phyloP scores from a whole-genome alignment of 2,329 filamentous ascomycete species.

The Cytospora piceicola region DNA sequence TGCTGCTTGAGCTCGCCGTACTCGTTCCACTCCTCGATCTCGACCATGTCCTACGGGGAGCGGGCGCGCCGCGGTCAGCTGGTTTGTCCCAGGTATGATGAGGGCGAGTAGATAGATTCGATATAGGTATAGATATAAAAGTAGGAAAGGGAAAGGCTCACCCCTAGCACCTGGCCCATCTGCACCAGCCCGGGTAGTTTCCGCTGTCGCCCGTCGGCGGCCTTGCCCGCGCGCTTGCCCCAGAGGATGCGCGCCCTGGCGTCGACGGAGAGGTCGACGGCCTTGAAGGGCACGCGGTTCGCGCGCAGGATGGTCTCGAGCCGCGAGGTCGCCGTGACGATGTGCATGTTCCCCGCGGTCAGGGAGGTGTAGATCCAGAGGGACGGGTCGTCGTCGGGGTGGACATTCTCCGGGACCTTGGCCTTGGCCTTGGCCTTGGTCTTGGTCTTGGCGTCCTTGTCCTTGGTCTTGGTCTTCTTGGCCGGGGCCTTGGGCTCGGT shows the following conservation, averaged over 20 bases:
- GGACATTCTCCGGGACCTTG: slow-evolving; percentile 31
- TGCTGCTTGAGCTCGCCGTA: slow-evolving; percentile 93
- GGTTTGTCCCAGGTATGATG: not conserved
- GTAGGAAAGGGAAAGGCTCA: slow-evolving; percentile 50
- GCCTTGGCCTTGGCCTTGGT: slow-evolving; percentile 31
- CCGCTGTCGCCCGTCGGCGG: slow-evolving; percentile 61
- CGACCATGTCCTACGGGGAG: slow-evolving; percentile 74
- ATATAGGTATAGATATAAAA: too few relatives aligned
- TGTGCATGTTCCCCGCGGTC: slow-evolving; percentile 92
- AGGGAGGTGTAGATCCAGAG: slow-evolving; percentile 97
- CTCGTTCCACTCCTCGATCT: slow-evolving; percentile 99
- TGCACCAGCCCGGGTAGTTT: slow-evolving; percentile 91
- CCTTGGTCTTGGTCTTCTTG: slow-evolving; percentile 21
- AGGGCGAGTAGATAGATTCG: too few relatives aligned
- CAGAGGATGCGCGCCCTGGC: slow-evolving; percentile 87
- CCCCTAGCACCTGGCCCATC: slow-evolving; percentile 81
- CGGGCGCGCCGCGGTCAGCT: not conserved
- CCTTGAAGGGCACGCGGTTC: slow-evolving; percentile 92
- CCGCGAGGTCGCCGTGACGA: slow-evolving; percentile 92
- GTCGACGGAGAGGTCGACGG: slow-evolving; percentile 88
- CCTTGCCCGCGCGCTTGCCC: slow-evolving; percentile 80
- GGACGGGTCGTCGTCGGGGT: slow-evolving; percentile 65
- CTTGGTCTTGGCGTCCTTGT: slow-evolving; percentile 21
- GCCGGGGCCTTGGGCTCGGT: slow-evolving; percentile 15
- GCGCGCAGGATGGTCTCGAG: slow-evolving; percentile 95